phyloP scores from a whole-genome alignment of 805 yeast species.

The Priceomyces haplophilus region DNA sequence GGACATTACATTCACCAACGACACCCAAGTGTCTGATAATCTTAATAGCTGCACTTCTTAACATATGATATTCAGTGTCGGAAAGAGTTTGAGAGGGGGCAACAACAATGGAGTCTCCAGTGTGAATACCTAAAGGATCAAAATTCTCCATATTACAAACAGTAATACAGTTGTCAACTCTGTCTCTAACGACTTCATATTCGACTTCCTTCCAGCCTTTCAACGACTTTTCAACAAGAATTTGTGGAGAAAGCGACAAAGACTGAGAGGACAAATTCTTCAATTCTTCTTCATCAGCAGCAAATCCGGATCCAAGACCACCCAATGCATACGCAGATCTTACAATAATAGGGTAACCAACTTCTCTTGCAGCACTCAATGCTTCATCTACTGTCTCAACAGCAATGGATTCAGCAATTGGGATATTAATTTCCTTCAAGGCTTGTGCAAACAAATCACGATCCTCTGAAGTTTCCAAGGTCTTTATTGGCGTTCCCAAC shows the following conservation, averaged over 20 bases:
- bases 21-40: conserved; percentile 97
- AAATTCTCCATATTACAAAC: conserved; percentile 99
- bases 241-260: conserved; percentile 87
- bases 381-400: conserved; percentile 94
- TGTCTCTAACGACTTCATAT: conserved; percentile 96
- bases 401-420: conserved; percentile 95
- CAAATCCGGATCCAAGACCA: conserved; percentile 97
- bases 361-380: conserved; percentile 76
- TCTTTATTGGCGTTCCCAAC: conserved; percentile 94
- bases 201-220: conserved; percentile 99
- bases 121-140: conserved; percentile 96
- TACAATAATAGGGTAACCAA: conserved; percentile 95
- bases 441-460: conserved; percentile 96
- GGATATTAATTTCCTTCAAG: conserved; percentile 89
- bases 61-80: conserved; percentile 97
- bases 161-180: conserved; percentile 94
- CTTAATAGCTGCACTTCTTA: conserved; percentile 95
- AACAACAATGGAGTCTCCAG: conserved; percentile 98
- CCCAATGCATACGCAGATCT: conserved; percentile 97
- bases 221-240: conserved; percentile 91
- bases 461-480: conserved; percentile 95
- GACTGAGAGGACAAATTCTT: conserved; percentile 87
- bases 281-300: conserved; percentile 76
- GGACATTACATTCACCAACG: conserved; percentile 98
- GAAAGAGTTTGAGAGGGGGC: conserved; percentile 98